These are phyloP conservation scores for Aspergillus nanangensis DNA, from an alignment of 495 filamentous ascomycete species.

Conservation along the genomic window DNA sequence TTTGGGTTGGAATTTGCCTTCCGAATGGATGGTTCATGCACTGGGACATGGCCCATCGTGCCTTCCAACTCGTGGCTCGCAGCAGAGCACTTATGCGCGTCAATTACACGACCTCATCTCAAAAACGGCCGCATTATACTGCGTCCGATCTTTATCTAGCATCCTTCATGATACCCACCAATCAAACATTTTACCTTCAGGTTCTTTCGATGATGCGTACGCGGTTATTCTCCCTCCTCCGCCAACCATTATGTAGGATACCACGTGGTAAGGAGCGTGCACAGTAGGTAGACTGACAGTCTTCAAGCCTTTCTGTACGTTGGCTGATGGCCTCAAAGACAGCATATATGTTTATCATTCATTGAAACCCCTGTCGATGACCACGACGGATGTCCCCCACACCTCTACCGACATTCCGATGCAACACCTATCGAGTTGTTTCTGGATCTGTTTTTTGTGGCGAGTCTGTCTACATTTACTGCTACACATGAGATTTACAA, in stretches of 20 bases:
- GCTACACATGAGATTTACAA: conserved; percentile 51
- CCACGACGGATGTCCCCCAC: conserved; percentile 16
- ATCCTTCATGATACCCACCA: conserved; percentile 9
- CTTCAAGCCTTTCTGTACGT: too few species aligned
- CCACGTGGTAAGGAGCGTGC: conserved; percentile 2
- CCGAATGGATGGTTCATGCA: too few species aligned
- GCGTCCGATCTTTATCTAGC: background rate
- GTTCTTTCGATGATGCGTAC: conserved; percentile 10
- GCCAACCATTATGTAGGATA: conserved; percentile 13
- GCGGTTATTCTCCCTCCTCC: conserved; percentile 14
- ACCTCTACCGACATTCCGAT: conserved; percentile 35
- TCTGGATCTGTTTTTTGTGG: conserved; percentile 67
- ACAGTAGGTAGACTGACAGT: conserved; percentile 21
- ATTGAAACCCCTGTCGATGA: conserved; percentile 32
- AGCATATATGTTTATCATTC: conserved; percentile 20
- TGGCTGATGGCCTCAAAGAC: conserved; percentile 6
- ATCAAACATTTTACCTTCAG: background rate
- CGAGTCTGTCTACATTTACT: conserved; percentile 62
- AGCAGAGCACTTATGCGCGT: too few species aligned
- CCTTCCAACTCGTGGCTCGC: too few species aligned
- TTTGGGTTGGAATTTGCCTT: too few species aligned
- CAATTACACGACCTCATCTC: background rate
- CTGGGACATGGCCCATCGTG: too few species aligned
- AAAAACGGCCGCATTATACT: background rate
- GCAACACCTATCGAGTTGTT: conserved; percentile 58